phyloP scores from a whole-genome alignment of 2,329 filamentous ascomycete species.

The Magnaporthiopsis rhizophila region DNA sequence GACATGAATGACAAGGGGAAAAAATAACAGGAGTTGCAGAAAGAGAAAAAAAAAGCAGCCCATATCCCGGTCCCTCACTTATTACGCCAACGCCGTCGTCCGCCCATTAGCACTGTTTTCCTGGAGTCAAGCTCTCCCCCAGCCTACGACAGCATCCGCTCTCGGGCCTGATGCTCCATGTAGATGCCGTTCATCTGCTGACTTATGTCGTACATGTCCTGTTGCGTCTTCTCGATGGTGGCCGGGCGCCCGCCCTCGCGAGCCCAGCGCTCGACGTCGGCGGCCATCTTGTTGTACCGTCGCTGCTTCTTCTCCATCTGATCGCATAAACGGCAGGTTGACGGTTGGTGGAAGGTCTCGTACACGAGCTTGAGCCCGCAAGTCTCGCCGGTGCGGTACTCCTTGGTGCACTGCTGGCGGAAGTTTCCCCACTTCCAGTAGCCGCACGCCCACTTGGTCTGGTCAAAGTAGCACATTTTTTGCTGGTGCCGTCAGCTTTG shows the following conservation, averaged over 20 bases:
- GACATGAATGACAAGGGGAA: no score
- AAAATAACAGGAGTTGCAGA: no score
- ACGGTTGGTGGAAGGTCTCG: constrained; percentile 54
- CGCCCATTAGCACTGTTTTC: no score
- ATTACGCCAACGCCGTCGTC: no score
- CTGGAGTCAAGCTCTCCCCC: no score
- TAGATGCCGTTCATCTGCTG: constrained; percentile 47
- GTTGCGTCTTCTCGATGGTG: constrained; percentile 63
- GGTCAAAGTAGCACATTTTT: constrained; percentile 92
- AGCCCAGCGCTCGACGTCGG: constrained; percentile 70
- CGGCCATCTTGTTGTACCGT: constrained; percentile 63
- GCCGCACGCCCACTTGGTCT: constrained; percentile 75
- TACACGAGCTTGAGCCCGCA: constrained; percentile 90
- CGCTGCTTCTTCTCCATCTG: constrained; percentile 82
- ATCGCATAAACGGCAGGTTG: constrained; percentile 76
- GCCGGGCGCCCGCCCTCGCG: constrained; percentile 66
- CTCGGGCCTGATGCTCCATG: constrained; percentile 28
- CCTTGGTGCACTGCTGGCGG: constrained; percentile 84
- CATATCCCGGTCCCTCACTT: no score
- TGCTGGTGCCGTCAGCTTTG: background rate
- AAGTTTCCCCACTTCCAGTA: constrained; percentile 96
- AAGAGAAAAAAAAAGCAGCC: no score
- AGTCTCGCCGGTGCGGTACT: constrained; percentile 92
- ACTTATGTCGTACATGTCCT: constrained; percentile 59
- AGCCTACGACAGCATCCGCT: constrained; percentile 29